These are phyloP conservation scores for Globisporangium cederbergense DNA, from an alignment of 352 stramenopile species.

Conservation along the genomic window DNA sequence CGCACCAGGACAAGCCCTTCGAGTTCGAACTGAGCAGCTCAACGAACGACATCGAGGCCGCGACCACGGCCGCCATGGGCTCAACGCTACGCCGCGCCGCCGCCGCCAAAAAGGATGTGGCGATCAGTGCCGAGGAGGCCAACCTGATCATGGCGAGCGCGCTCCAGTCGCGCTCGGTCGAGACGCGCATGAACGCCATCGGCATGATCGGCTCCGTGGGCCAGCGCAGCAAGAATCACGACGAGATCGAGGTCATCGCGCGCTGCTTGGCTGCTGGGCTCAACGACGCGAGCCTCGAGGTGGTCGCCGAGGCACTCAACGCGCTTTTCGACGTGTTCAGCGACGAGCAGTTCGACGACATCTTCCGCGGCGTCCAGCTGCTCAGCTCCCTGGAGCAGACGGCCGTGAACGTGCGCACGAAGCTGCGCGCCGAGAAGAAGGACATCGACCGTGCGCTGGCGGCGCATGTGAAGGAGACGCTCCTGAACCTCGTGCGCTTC, in stretches of 20 bases:
- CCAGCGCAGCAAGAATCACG: constrained; percentile 52
- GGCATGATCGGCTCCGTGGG: constrained; percentile 77
- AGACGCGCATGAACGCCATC: constrained; percentile 73
- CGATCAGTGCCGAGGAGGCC: constrained; percentile 55
- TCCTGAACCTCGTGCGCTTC: constrained; percentile 83
- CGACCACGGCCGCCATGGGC: constrained; percentile 68
- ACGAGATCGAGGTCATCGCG: constrained; percentile 74
- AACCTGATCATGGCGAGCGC: constrained; percentile 66
- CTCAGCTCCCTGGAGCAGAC: constrained; percentile 63
- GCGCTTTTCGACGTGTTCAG: constrained; percentile 85
- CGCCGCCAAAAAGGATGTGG: constrained; percentile 46
- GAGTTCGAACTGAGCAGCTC: constrained; percentile 34
- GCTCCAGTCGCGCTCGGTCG: constrained; percentile 54
- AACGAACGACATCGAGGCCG: constrained; percentile 62
- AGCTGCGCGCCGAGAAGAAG: constrained; percentile 77
- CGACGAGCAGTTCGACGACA: constrained; percentile 74
- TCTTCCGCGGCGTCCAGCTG: constrained; percentile 65
- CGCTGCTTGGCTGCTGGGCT: constrained; percentile 54
- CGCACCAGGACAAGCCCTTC: constrained; percentile 27
- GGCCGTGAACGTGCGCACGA: constrained; percentile 55
- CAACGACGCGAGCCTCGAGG: constrained; percentile 68
- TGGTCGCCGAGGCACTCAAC: constrained; percentile 83
- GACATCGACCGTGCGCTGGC: constrained; percentile 74
- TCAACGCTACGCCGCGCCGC: constrained; percentile 63
- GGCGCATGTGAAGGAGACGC: constrained; percentile 84